Conservation (phyloP, 177 flowering plant species). For the Tripterygium wilfordii region DNA sequence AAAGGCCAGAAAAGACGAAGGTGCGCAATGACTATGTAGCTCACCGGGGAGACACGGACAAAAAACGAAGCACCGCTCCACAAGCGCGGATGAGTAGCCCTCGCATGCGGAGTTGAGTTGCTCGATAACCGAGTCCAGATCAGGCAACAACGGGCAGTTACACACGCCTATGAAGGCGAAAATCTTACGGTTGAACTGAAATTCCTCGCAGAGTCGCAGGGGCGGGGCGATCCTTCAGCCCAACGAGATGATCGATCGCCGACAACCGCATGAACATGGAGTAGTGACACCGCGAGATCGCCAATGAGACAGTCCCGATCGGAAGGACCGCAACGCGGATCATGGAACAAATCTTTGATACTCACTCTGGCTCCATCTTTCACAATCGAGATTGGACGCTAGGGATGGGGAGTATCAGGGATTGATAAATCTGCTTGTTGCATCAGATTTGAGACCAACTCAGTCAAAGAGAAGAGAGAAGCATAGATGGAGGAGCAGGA, state of each 20-base stretch:
- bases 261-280: slow-evolving; percentile 66
- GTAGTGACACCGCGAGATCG: slow-evolving; percentile 62
- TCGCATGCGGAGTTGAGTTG: slow-evolving; percentile 52
- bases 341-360: slow-evolving; percentile 79
- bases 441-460: no score
- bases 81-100: slow-evolving; percentile 64
- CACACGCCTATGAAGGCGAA: slow-evolving; percentile 83
- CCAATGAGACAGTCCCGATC: slow-evolving; percentile 59
- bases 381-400: no score
- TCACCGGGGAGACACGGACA: slow-evolving; percentile 89
- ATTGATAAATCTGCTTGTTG: no score
- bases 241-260: slow-evolving; percentile 76
- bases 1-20: not conserved
- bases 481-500: no score
- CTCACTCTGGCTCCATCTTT: no score
- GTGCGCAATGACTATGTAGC: not conserved
- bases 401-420: no score
- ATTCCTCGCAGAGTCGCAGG: slow-evolving; percentile 93
- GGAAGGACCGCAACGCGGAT: slow-evolving; percentile 88
- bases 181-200: slow-evolving; percentile 86
- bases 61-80: slow-evolving; percentile 83
- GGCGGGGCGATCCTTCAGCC: slow-evolving; percentile 81
- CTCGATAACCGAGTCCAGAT: slow-evolving; percentile 53
- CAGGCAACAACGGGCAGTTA: slow-evolving; percentile 85
- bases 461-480: no score